These are phyloP conservation scores for Erucastrum elatum DNA, from an alignment of 345 rosid genomes.

Conservation along the genomic window DNA sequence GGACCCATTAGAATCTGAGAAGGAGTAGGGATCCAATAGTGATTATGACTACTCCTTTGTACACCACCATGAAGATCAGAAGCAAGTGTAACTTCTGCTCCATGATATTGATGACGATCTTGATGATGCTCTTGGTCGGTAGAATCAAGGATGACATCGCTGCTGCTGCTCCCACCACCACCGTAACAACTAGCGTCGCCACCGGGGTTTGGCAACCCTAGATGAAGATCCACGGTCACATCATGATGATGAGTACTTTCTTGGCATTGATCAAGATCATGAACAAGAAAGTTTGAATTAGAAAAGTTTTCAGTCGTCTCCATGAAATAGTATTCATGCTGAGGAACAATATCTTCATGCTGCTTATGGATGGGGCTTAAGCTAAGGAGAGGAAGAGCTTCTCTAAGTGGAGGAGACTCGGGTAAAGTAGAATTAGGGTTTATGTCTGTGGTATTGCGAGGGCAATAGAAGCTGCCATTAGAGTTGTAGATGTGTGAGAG, in stretches of 20 bases:
- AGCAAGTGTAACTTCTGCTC: conserved; percentile 46
- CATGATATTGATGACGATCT: conserved; percentile 44
- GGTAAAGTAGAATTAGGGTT: conserved; percentile 33
- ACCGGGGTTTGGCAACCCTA: conserved; percentile 67
- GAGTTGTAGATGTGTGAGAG: conserved; percentile 40
- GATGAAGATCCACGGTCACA: conserved; percentile 76
- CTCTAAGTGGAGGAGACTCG: conserved; percentile 74
- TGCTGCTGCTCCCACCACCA: conserved; percentile 37
- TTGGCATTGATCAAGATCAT: conserved; percentile 36
- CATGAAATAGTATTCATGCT: conserved; percentile 48
- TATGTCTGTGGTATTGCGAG: conserved; percentile 33
- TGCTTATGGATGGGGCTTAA: conserved; percentile 63
- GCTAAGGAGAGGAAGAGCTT: conserved; percentile 90
- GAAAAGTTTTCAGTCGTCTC: conserved; percentile 36
- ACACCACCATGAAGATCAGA: conserved; percentile 33
- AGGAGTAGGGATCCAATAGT: conserved; percentile 99
- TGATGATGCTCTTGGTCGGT: conserved; percentile 25
- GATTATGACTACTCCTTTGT: conserved; percentile 72
- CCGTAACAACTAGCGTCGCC: conserved; percentile 28
- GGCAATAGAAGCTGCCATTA: conserved; percentile 34
- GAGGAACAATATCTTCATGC: conserved; percentile 36
- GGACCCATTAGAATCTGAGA: conserved; percentile 97
- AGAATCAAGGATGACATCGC: conserved; percentile 29
- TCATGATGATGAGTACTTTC: conserved; percentile 39
- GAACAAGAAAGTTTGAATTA: conserved; percentile 28